Conservation (phyloP, 2,329 filamentous ascomycete species). For the Coniosporium uncinatum region DNA sequence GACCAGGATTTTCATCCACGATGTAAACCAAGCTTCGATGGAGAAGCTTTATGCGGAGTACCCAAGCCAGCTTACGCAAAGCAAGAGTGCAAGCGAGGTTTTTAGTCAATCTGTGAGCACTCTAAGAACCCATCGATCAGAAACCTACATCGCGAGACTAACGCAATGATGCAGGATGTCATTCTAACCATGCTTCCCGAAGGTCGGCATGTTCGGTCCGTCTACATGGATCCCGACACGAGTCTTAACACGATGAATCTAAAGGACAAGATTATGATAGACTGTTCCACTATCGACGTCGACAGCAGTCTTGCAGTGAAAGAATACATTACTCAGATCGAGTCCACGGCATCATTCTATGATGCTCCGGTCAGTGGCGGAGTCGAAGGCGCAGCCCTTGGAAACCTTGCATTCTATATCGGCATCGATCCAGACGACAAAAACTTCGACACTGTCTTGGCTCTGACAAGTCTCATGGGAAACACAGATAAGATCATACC, state of each 20-base stretch:
- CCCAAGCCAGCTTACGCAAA: constrained; percentile 28
- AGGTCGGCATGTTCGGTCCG: constrained; percentile 42
- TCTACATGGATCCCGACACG: constrained; percentile 38
- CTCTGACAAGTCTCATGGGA: constrained; percentile 45
- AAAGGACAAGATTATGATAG: constrained; percentile 41
- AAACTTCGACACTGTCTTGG: constrained; percentile 35
- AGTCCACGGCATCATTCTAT: constrained; percentile 40
- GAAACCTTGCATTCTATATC: constrained; percentile 50
- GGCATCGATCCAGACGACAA: constrained; percentile 39
- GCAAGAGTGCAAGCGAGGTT: constrained; percentile 38
- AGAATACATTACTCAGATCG: constrained; percentile 26
- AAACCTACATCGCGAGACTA: constrained; percentile 4
- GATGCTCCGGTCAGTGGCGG: constrained; percentile 49
- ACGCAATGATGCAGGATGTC: constrained; percentile 34
- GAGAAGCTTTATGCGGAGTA: constrained; percentile 35
- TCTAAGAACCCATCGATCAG: background rate
- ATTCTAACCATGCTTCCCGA: constrained; percentile 50
- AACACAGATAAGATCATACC: constrained; percentile 45
- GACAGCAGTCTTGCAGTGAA: constrained; percentile 41
- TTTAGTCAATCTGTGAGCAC: constrained; percentile 40
- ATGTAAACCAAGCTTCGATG: constrained; percentile 36
- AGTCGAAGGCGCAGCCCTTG: constrained; percentile 43
- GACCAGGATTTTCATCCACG: constrained; percentile 40
- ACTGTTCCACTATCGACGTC: constrained; percentile 51
- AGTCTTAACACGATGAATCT: constrained; percentile 36